phyloP scores from a whole-genome alignment of 441 rosid genomes.

The Kokia cookei region DNA sequence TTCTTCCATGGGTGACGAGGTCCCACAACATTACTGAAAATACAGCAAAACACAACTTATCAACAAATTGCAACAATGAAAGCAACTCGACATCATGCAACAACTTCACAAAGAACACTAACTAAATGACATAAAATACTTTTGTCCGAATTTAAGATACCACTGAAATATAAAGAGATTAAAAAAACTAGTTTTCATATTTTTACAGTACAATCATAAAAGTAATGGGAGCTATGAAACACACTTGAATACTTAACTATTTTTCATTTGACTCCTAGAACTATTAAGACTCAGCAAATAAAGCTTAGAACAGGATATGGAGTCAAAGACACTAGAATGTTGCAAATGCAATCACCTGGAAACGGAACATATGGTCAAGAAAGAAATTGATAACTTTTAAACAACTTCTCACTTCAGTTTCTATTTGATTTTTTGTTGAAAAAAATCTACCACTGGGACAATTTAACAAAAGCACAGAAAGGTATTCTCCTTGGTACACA shows the following conservation, averaged over 20 bases:
- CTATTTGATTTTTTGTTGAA: background rate
- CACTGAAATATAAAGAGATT: background rate
- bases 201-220: background rate
- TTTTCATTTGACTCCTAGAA: background rate
- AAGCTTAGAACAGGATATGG: background rate
- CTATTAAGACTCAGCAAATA: background rate
- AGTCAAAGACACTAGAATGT: background rate
- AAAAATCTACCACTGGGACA: background rate
- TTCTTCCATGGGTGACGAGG: constrained; percentile 17
- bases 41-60: constrained; percentile 4
- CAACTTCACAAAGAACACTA: background rate
- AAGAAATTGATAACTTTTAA: background rate
- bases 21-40: constrained; percentile 49
- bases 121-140: constrained; percentile 6
- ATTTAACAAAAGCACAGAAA: background rate
- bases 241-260: background rate
- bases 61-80: background rate
- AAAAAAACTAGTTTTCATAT: background rate
- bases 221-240: background rate
- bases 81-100: background rate
- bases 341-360: background rate
- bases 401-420: background rate
- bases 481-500: too few relatives aligned
- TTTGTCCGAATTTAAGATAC: background rate
- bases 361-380: background rate